These are phyloP conservation scores for Coemansia sp. DNA, from an alignment of 192 early-diverging fungal species.

Conservation along the genomic window DNA sequence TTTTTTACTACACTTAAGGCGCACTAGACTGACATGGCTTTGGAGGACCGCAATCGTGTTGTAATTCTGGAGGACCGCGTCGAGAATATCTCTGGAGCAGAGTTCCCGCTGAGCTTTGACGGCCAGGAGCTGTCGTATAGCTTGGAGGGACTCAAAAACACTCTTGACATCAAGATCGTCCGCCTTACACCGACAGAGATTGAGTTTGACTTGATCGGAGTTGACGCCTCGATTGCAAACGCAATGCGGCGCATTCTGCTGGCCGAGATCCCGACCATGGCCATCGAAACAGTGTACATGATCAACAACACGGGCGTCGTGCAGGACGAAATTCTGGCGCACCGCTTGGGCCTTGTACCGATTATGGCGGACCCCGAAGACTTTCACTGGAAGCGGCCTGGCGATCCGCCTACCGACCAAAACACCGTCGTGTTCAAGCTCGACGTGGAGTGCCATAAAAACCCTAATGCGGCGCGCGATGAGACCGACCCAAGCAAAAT, in stretches of 20 bases:
- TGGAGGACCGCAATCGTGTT: conserved; percentile 55
- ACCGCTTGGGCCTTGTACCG: conserved; percentile 91
- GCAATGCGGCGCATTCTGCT: conserved; percentile 92
- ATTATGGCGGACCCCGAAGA: conserved; percentile 81
- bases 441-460: conserved; percentile 69
- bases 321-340: conserved; percentile 92
- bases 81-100: conserved; percentile 54
- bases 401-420: conserved; percentile 84
- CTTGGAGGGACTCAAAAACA: conserved; percentile 32
- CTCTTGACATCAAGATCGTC: conserved; percentile 47
- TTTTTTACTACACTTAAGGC: background rate
- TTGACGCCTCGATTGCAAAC: conserved; percentile 94
- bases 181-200: conserved; percentile 62
- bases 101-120: conserved; percentile 48
- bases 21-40: conserved; percentile 28
- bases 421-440: conserved; percentile 95
- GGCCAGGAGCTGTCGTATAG: conserved; percentile 23
- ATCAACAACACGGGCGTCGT: conserved; percentile 91
- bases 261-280: conserved; percentile 97
- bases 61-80: conserved; percentile 53
- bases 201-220: conserved; percentile 95
- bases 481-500: conserved; percentile 76
- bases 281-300: conserved; percentile 92
- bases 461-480: conserved; percentile 59
- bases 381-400: conserved; percentile 76